phyloP scores from a whole-genome alignment of 805 yeast genomes.

The Yarrowia phangngaensis region DNA sequence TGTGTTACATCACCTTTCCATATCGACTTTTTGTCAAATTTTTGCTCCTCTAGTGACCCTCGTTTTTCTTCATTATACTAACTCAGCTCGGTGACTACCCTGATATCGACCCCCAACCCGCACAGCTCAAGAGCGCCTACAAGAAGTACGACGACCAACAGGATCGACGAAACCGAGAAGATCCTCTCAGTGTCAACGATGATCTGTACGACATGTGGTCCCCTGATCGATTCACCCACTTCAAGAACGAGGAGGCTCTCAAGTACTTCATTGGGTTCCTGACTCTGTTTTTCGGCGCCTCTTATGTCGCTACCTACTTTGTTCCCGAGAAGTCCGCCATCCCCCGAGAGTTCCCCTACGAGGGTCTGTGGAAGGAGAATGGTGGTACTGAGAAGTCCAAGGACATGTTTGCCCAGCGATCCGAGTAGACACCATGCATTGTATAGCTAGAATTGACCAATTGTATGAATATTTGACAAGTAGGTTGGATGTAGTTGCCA shows the following conservation, averaged over 20 bases:
- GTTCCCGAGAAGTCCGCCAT: slow-evolving; percentile 67
- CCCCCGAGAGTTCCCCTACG: slow-evolving; percentile 70
- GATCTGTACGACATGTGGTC: slow-evolving; percentile 83
- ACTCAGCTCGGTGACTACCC: slow-evolving; percentile 51
- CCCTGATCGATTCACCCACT: slow-evolving; percentile 66
- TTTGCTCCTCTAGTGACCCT: too few species aligned
- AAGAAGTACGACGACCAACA: slow-evolving; percentile 74
- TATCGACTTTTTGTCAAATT: too few species aligned
- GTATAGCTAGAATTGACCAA: slow-evolving; percentile 4
- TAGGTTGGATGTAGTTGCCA: background rate
- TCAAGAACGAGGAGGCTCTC: slow-evolving; percentile 58
- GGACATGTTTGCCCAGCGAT: slow-evolving; percentile 36
- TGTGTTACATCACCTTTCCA: too few species aligned
- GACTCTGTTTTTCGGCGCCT: slow-evolving; percentile 45
- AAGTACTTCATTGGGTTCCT: slow-evolving; percentile 55
- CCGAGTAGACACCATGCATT: slow-evolving; percentile 28
- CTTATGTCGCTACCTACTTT: slow-evolving; percentile 48
- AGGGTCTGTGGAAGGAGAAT: slow-evolving; percentile 68
- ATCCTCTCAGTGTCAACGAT: slow-evolving; percentile 57
- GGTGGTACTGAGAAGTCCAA: slow-evolving; percentile 50
- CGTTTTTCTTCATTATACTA: too few species aligned
- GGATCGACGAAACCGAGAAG: slow-evolving; percentile 71
- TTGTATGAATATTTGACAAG: background rate
- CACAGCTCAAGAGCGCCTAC: slow-evolving; percentile 68
- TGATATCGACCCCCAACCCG: slow-evolving; percentile 53